Conservation (phyloP, 208 protist species). For the Giardia muris region DNA sequence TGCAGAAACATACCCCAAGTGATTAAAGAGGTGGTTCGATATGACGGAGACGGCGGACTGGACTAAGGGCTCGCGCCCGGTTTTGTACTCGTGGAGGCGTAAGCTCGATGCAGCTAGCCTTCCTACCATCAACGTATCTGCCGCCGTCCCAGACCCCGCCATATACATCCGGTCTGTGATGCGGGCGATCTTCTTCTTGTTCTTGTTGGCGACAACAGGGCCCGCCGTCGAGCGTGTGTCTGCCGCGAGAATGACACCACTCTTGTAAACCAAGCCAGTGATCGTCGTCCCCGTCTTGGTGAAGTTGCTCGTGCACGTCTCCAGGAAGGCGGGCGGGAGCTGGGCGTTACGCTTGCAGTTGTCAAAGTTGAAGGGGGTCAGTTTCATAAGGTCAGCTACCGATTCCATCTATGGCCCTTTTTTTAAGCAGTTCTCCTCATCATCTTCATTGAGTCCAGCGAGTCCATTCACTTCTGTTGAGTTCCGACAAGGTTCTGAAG, state of each 20-base stretch:
- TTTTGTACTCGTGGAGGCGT: slow-evolving; percentile 72
- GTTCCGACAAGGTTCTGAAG: background rate
- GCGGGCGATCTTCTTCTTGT: slow-evolving; percentile 98
- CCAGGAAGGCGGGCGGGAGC: background rate
- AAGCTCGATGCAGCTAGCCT: slow-evolving; percentile 75
- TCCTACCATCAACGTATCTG: slow-evolving; percentile 79
- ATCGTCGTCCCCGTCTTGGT: slow-evolving; percentile 94
- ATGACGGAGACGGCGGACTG: slow-evolving; percentile 80
- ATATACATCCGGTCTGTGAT: slow-evolving; percentile 99
- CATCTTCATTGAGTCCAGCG: background rate
- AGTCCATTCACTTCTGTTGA: background rate
- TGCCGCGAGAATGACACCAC: slow-evolving; percentile 94
- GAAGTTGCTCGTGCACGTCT: background rate
- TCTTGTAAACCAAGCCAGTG: slow-evolving; percentile 83
- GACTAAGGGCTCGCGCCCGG: slow-evolving; percentile 77
- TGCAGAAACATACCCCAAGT: slow-evolving; percentile 90
- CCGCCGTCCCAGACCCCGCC: slow-evolving; percentile 96
- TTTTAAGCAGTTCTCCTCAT: background rate
- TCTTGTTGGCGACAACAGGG: slow-evolving; percentile 94
- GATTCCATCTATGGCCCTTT: background rate
- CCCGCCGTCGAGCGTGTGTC: slow-evolving; percentile 96
- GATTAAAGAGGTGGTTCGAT: slow-evolving; percentile 83
- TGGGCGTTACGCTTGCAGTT: background rate
- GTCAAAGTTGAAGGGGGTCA: background rate
- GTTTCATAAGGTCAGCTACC: background rate